phyloP scores from a whole-genome alignment of 2,329 filamentous ascomycete species.

The Tolypocladium tropicale region DNA sequence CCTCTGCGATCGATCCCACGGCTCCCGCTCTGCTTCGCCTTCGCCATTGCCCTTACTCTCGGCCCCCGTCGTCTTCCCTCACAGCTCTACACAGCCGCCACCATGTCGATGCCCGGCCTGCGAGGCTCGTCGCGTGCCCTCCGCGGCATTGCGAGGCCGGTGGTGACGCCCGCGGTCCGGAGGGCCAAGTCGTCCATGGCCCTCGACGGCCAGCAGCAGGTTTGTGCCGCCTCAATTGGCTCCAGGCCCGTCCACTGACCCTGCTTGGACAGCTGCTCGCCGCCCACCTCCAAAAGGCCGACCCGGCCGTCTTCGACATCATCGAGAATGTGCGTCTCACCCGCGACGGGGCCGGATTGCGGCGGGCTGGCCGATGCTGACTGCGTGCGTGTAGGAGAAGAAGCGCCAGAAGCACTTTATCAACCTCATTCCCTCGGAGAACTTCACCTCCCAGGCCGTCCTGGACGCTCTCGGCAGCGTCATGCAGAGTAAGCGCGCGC shows the following conservation, averaged over 20 bases:
- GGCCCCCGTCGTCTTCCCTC: not conserved
- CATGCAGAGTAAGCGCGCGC: conserved; percentile 68
- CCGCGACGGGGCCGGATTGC: not conserved
- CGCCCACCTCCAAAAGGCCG: conserved; percentile 69
- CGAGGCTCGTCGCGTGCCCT: conserved; percentile 39
- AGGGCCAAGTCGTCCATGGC: conserved; percentile 35
- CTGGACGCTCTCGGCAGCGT: conserved; percentile 85
- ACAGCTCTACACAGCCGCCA: not conserved
- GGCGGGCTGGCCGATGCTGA: not conserved
- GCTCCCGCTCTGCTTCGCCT: not conserved
- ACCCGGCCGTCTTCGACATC: conserved; percentile 79
- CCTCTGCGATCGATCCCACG: not conserved
- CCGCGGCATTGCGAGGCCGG: conserved; percentile 26
- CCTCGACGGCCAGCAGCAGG: conserved; percentile 50
- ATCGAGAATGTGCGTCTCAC: conserved; percentile 65
- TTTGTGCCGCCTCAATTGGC: conserved; percentile 19
- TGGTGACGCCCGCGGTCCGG: conserved; percentile 15
- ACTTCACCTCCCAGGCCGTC: conserved; percentile 89
- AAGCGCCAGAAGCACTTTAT: conserved; percentile 94
- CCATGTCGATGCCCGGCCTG: conserved; percentile 38
- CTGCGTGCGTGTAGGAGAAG: conserved; percentile 60
- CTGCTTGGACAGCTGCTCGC: conserved; percentile 57
- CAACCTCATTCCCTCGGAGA: conserved; percentile 91
- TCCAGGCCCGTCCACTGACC: conserved; percentile 10
- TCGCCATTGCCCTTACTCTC: not conserved